Conservation (phyloP, 1,139 yeast genomes). For the Yamadazyma buinensis region DNA sequence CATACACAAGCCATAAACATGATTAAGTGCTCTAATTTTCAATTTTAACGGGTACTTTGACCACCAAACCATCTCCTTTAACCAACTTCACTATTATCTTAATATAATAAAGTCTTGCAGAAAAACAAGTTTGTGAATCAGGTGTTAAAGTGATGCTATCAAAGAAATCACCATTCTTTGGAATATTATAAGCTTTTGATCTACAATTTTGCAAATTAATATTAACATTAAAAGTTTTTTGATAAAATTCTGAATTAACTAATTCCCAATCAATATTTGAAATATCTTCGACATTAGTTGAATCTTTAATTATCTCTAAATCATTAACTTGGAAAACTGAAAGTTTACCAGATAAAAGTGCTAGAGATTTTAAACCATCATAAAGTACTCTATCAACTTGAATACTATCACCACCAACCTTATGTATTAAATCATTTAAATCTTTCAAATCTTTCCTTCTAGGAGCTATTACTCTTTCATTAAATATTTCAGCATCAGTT, state of each 20-base stretch:
- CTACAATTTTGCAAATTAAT: slow-evolving; percentile 25
- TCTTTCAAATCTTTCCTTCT: slow-evolving; percentile 27
- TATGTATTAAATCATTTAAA: slow-evolving; percentile 28
- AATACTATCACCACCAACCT: slow-evolving; percentile 33
- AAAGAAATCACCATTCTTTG: slow-evolving; percentile 19
- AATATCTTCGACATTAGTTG: neutral
- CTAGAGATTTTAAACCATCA: slow-evolving; percentile 36
- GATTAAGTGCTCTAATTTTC: too few relatives aligned
- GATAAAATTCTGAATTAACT: slow-evolving; percentile 5
- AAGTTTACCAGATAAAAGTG: slow-evolving; percentile 21
- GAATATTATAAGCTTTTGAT: slow-evolving; percentile 22
- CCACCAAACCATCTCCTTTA: slow-evolving; percentile 30
- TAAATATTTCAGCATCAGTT: slow-evolving; percentile 26
- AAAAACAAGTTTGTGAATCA: slow-evolving; percentile 52
- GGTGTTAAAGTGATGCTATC: slow-evolving; percentile 47
- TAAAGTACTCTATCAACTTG: slow-evolving; percentile 35
- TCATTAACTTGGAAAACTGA: slow-evolving; percentile 8
- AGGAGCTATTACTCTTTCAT: slow-evolving; percentile 28
- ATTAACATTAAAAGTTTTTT: slow-evolving; percentile 22
- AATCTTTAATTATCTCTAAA: neutral
- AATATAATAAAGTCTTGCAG: slow-evolving; percentile 48
- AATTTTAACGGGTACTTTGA: slow-evolving; percentile 36
- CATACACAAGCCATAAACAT: too few relatives aligned
- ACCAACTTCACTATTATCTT: slow-evolving; percentile 28
- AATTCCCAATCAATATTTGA: slow-evolving; percentile 26